Base-by-base conservation (phyloP, 176 grass and related monocot species). In the Miscanthus lutarioriparius region DNA sequence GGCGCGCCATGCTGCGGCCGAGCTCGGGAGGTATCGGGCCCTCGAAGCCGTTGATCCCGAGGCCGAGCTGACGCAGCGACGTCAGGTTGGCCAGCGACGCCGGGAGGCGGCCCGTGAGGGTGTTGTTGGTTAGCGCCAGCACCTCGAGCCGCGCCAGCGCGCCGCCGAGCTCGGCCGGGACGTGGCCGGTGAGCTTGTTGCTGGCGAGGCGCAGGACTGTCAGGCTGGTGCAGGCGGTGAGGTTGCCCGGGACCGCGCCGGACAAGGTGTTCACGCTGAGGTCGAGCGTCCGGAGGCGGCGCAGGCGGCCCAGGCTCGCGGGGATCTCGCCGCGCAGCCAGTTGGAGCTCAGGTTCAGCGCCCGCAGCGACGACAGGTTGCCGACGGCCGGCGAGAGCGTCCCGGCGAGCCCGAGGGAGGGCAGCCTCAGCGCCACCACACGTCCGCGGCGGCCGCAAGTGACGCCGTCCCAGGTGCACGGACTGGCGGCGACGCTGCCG, bases 31-130 rank as follows among this genome's bases (percentile, higher is more conserved):
- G 82, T 7, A 84, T n/a, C 5, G 20, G 2, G 8, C 72, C 82
- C 30, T 66, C 61, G 13, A 84, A 44, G 8, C 16, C 8, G 41
- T 84, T 84, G 22, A 35, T 8, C 30, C 9, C 1, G 5, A 82
- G 80, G 15, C 11, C 4, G 8, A 82, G 33, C 0, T 0, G 0
- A 15, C 4, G 22, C 14, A 82, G 47, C 2, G 48, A 71, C 23
- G 67, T 40, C 66, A 82, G 36, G 67, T 82, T 82, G 14, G 22
- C 48, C 25, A 82, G 17, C 6, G 80, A 82, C 16, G 51, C 51
- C 5, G 80, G 80, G 5, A 82, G 19, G 23, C 9, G 14, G 0
- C 80, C 80, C 0, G 49, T 82, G 80, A 82, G 28, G 80, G 5
- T 72, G 67, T 72, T 82, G 10, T 82, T 72, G 5, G 1, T 15